Conservation (phyloP, 2,329 filamentous ascomycete genomes). For the Aspergillus flavus region DNA sequence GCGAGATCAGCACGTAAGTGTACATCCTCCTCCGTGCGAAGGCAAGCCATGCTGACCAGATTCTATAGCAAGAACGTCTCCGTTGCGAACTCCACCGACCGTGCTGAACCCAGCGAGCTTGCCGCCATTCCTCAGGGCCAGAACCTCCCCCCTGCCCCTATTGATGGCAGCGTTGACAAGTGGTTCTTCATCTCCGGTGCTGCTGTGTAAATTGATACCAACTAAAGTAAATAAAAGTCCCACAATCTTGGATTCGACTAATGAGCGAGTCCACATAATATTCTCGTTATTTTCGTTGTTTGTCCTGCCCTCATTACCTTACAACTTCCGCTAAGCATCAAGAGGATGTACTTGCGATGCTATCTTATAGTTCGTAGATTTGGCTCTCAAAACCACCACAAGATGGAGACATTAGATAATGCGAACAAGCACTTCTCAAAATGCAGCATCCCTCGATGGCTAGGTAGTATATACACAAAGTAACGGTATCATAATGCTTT, state of each 20-base stretch:
- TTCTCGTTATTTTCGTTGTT: neutral
- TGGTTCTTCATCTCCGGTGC: constrained; percentile 99
- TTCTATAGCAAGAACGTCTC: constrained; percentile 73
- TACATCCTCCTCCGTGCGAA: neutral
- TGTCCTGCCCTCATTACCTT: neutral
- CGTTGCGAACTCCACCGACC: constrained; percentile 72
- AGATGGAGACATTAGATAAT: neutral
- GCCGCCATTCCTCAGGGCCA: constrained; percentile 77
- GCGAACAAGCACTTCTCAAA: neutral
- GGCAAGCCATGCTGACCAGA: constrained; percentile 14
- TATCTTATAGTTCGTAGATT: neutral
- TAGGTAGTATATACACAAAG: constrained; percentile 17
- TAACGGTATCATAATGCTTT: constrained; percentile 15
- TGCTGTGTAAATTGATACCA: constrained; percentile 63
- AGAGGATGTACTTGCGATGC: neutral
- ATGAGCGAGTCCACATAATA: constrained; percentile 11
- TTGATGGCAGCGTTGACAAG: constrained; percentile 97
- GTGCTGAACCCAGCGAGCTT: constrained; percentile 69
- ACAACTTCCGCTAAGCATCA: neutral
- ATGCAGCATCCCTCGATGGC: constrained; percentile 8
- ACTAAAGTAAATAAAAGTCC: constrained; percentile 35
- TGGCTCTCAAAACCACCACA: neutral
- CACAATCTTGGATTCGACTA: constrained; percentile 15
- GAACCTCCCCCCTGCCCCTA: constrained; percentile 81
- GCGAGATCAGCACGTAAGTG: constrained; percentile 79